Conservation (phyloP, 495 filamentous ascomycete genomes). For the Thermothielavioides terrestris region DNA sequence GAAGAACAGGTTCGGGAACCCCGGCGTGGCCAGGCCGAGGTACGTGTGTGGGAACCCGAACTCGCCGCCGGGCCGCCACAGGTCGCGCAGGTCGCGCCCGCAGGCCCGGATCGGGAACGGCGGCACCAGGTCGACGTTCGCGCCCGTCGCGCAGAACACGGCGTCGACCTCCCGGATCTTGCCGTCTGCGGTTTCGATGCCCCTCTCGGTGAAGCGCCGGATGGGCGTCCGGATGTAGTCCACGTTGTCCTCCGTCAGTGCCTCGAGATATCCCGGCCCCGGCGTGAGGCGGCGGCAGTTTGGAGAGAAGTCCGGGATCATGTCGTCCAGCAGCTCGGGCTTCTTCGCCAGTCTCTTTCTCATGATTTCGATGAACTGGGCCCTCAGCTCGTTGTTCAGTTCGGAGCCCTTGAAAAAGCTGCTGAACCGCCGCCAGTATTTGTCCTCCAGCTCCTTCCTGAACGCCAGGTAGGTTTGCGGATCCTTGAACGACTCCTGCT, state of each 20-base stretch:
- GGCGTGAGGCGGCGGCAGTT: constrained; percentile 64
- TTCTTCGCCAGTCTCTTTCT: constrained; percentile 42
- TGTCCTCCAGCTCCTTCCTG: constrained; percentile 44
- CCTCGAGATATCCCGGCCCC: constrained; percentile 64
- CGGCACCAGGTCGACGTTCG: constrained; percentile 49
- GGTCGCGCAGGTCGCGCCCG: constrained; percentile 39
- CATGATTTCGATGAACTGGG: constrained; percentile 47
- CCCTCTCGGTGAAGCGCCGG: constrained; percentile 46
- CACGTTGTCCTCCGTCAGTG: constrained; percentile 55
- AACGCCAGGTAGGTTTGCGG: constrained; percentile 34
- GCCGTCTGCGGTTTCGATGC: constrained; percentile 49
- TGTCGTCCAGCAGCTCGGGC: constrained; percentile 44
- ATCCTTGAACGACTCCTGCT: constrained; percentile 36
- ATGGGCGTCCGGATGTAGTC: constrained; percentile 51
- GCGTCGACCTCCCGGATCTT: constrained; percentile 44
- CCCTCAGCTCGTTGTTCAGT: constrained; percentile 44
- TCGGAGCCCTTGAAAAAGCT: constrained; percentile 48
- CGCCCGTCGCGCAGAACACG: constrained; percentile 62
- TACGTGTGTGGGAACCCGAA: constrained; percentile 57
- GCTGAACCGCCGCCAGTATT: constrained; percentile 50
- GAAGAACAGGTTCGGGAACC: constrained; percentile 58
- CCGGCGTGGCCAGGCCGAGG: constrained; percentile 51
- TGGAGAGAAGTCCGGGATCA: constrained; percentile 57
- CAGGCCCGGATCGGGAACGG: constrained; percentile 50
- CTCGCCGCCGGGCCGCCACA: constrained; percentile 37